These are phyloP conservation scores for Hymenoscyphus repandus DNA, from an alignment of 2,329 filamentous ascomycete species.

Conservation along the genomic window DNA sequence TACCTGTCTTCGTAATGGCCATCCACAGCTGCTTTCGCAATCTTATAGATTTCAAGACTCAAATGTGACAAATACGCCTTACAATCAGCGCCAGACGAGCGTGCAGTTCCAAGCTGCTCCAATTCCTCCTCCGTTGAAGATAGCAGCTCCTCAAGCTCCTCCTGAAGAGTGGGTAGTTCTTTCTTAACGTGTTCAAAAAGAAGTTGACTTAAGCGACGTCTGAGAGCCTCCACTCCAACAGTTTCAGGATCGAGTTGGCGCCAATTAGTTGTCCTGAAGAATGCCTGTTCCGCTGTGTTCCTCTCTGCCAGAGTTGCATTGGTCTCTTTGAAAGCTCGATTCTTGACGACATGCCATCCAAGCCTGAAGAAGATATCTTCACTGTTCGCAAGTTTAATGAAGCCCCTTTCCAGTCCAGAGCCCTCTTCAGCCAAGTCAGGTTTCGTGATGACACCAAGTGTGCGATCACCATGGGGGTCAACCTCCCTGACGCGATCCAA, in stretches of 20 bases:
- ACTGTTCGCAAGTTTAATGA: slow-evolving; percentile 36
- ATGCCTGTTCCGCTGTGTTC: slow-evolving; percentile 19
- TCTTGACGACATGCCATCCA: slow-evolving; percentile 46
- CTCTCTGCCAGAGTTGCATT: slow-evolving; percentile 25
- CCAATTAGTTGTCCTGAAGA: slow-evolving; percentile 27
- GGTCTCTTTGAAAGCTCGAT: slow-evolving; percentile 37
- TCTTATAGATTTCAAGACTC: slow-evolving; percentile 2
- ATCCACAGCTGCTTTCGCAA: slow-evolving; percentile 7
- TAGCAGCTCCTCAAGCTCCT: slow-evolving; percentile 22
- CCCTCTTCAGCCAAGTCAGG: slow-evolving; percentile 35
- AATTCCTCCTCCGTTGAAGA: neutral
- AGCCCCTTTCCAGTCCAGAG: slow-evolving; percentile 34
- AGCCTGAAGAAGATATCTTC: slow-evolving; percentile 37
- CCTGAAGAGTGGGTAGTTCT: neutral
- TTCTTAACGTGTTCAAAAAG: slow-evolving; percentile 13
- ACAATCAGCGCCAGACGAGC: slow-evolving; percentile 5
- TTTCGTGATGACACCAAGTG: slow-evolving; percentile 44
- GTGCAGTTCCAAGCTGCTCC: slow-evolving; percentile 4
- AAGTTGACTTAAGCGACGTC: neutral
- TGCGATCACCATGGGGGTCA: slow-evolving; percentile 33
- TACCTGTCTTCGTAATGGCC: slow-evolving; percentile 12
- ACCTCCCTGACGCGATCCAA: slow-evolving; percentile 32
- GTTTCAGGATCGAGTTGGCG: slow-evolving; percentile 10
- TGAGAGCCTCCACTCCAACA: slow-evolving; percentile 2
- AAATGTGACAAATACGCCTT: slow-evolving; percentile 6